Evolutionary conservation across 179 eudicot species (phyloP).

Genomic region (Patellifolia procumbens): DNA sequence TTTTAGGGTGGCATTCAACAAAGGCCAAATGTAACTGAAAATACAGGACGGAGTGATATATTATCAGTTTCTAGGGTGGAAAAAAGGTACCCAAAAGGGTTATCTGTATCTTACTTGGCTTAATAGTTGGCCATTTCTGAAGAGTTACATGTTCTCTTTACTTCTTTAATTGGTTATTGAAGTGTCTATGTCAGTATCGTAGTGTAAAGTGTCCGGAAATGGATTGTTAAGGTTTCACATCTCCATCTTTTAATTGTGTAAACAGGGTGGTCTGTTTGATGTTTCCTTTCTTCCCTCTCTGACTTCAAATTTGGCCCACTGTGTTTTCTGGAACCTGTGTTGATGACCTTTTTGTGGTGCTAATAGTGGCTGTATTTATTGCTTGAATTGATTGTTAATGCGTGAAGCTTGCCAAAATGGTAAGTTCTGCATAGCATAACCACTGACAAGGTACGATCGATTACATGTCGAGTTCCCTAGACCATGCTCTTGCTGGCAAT

Average conservation of each 20-base stretch:
- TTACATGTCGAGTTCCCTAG: background rate
- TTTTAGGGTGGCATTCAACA: no score
- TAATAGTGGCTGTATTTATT: background rate
- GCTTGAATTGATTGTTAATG: conserved; percentile 3
- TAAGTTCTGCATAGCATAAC: background rate
- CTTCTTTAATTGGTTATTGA: background rate
- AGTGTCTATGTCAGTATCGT: background rate
- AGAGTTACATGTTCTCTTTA: background rate
- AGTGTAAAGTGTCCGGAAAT: background rate
- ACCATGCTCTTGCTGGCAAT: conserved; percentile 9
- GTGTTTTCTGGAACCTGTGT: background rate
- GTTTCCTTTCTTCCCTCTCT: background rate
- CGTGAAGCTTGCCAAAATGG: background rate
- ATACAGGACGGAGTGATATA: no score
- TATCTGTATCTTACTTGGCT: background rate
- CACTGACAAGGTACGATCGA: background rate
- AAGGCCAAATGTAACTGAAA: no score
- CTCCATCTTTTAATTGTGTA: background rate
- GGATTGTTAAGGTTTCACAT: background rate
- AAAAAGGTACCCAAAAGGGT: background rate
- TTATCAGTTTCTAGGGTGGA: background rate
- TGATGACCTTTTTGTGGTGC: background rate
- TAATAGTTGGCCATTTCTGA: background rate
- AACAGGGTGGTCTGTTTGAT: background rate
- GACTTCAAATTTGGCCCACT: background rate